Base-by-base conservation (phyloP, 208 protist genomes). In the Leishmania mexicana region DNA sequence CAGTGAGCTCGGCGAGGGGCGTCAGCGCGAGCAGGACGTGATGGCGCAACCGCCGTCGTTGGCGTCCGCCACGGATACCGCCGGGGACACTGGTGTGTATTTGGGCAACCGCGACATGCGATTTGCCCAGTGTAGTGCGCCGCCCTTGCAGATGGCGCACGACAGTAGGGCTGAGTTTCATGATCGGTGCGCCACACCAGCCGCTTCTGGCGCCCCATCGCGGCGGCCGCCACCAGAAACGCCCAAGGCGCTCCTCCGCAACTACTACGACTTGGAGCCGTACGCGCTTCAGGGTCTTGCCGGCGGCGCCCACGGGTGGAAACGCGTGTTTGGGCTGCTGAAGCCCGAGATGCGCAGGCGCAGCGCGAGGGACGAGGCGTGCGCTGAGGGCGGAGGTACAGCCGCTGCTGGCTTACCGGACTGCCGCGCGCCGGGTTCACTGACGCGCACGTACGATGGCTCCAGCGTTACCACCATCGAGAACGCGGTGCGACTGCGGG, bases 251-350 rank as follows among this genome's bases (percentile, higher is more conserved):
- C 70, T 81, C 8, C 60, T 78, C 31, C 64, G 76, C 73, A 78
- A 75, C 47, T 78, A 67, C 38, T 86, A 88, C 51, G 76, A 90
- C 60, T 42, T 90, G 64, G 76, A 78, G 51, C 64, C 77, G 13
- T 84, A 85, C 62, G 47, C 68, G 53, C 68, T 86, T 31, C 73
- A 71, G 6, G 87, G 87, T 57, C 57, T 90, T 31, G 84, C 87
- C 13, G 76, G 64, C 38, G 87, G 87, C 17, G 84, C 87, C 7
- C 87, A 90, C 80, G 87, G 87, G 38, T 90, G 87, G 87, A 81
- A 51, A 70, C 87, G 87, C 45, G 85, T 87, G 24, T 88, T 83
- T 75, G 87, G 87, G 38, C 81, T 90, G 10, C 77, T 89, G 42
- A 64, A 79, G 38, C n/a, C 75, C 35, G 40, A 79, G 57, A 24